phyloP scores from a whole-genome alignment of 805 yeast species.

The Saccharomycopsis babjevae region DNA sequence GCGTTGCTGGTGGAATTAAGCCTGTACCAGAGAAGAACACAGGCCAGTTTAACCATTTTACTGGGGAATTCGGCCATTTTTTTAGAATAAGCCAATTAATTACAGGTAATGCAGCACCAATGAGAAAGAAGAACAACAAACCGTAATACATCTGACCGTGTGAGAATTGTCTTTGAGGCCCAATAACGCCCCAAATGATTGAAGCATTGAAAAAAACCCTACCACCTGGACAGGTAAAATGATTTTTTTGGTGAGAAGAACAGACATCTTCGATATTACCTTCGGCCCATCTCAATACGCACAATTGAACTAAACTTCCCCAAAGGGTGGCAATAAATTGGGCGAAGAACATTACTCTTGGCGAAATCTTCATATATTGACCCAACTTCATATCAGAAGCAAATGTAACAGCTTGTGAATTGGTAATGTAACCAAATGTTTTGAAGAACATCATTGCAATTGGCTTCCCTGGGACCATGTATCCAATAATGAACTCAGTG shows the following conservation, averaged over 20 bases:
- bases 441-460: conserved; percentile 54
- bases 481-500: conserved; percentile 55
- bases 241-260: conserved; percentile 29
- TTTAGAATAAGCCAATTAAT: conserved; percentile 30
- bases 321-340: conserved; percentile 36
- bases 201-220: conserved; percentile 43
- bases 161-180: conserved; percentile 48
- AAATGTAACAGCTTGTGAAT: conserved; percentile 42
- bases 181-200: conserved; percentile 55
- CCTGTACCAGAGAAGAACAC: conserved; percentile 45
- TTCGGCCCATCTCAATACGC: conserved; percentile 34
- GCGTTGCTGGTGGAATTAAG: conserved; percentile 61
- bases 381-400: conserved; percentile 50
- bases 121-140: conserved; percentile 46
- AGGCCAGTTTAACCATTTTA: conserved; percentile 47
- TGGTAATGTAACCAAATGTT: conserved; percentile 46
- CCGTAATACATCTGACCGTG: conserved; percentile 40
- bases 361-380: conserved; percentile 55
- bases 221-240: conserved; percentile 38
- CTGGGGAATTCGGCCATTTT: conserved; percentile 29
- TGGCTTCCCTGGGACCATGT: conserved; percentile 51
- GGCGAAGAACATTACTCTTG: conserved; percentile 45
- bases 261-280: conserved; percentile 34
- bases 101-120: conserved; percentile 42
- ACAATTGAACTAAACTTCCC: conserved; percentile 33